Percentiles rank a stretch among this genome's conserved stretches.
Conservation (phyloP, 768 basidiomycete species). For the Coprinopsis cinerea region DNA sequence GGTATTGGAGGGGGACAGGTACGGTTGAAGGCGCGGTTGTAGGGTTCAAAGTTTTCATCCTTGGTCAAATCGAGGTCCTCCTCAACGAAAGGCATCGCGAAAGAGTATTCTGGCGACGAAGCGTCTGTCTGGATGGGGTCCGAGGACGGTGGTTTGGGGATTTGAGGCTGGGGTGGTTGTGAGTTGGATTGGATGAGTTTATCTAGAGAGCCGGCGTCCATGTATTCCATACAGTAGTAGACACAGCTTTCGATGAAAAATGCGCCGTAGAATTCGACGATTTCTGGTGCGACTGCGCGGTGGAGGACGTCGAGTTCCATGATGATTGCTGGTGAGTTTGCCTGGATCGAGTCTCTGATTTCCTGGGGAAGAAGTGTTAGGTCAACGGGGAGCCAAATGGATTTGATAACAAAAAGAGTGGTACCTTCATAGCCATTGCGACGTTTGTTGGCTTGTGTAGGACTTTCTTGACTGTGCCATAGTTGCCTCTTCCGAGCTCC, state of each 20-base stretch:
- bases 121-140: background rate
- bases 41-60: background rate
- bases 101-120: background rate
- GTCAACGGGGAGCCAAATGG: constrained; percentile 7
- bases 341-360: constrained; percentile 92
- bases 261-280: constrained; percentile 98
- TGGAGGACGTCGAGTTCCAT: constrained; percentile 99
- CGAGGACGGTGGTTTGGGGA: constrained; percentile 3
- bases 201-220: constrained; percentile 98
- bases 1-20: background rate
- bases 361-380: constrained; percentile 49
- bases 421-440: constrained; percentile 97
- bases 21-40: constrained; percentile 3
- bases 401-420: constrained; percentile 16
- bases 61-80: background rate
- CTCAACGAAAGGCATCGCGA: background rate
- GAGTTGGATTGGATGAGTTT: constrained; percentile 38
- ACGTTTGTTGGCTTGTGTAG: constrained; percentile 92
- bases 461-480: constrained; percentile 96
- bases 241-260: constrained; percentile 99
- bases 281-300: constrained; percentile 83
- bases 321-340: constrained; percentile 93
- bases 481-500: constrained; percentile 94
- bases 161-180: background rate
- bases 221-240: constrained; percentile 99